Percentiles rank a stretch among this genome's conserved stretches.
Conservation (phyloP, 345 rosid genomes). For the Eucalyptus curtisii region DNA sequence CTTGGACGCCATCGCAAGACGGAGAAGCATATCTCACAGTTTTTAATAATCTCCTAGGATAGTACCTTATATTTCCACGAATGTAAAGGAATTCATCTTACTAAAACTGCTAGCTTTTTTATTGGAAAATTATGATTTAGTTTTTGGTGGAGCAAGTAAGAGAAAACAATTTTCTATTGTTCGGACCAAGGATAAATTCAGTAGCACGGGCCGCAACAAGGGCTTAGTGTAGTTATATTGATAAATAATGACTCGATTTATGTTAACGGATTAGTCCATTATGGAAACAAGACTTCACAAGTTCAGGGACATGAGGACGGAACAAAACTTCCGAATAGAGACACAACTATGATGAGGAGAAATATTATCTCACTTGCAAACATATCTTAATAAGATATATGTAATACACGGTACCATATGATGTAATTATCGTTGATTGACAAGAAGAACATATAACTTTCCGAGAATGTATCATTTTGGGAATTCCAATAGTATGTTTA, state of each 20-base stretch:
- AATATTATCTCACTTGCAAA: background rate
- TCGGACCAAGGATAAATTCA: background rate
- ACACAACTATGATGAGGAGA: background rate
- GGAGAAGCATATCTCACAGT: background rate
- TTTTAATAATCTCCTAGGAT: background rate
- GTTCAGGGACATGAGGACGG: background rate
- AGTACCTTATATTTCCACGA: background rate
- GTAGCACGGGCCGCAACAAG: background rate
- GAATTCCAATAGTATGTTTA: no score
- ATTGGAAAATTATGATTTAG: background rate
- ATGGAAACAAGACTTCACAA: background rate
- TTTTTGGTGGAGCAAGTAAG: background rate
- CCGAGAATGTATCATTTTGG: rapidly evolving
- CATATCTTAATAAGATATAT: background rate
- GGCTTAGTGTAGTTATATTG: background rate
- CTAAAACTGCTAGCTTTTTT: background rate
- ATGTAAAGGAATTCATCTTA: background rate
- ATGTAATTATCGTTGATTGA: background rate
- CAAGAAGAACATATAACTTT: no score
- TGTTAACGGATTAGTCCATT: rapidly evolving
- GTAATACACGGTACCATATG: background rate
- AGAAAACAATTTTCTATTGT: background rate
- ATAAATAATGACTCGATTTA: background rate
- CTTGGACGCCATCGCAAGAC: background rate
- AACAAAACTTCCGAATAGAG: rapidly evolving